phyloP scores from a whole-genome alignment of 352 stramenopile genomes.

The Aphanomyces invadans region DNA sequence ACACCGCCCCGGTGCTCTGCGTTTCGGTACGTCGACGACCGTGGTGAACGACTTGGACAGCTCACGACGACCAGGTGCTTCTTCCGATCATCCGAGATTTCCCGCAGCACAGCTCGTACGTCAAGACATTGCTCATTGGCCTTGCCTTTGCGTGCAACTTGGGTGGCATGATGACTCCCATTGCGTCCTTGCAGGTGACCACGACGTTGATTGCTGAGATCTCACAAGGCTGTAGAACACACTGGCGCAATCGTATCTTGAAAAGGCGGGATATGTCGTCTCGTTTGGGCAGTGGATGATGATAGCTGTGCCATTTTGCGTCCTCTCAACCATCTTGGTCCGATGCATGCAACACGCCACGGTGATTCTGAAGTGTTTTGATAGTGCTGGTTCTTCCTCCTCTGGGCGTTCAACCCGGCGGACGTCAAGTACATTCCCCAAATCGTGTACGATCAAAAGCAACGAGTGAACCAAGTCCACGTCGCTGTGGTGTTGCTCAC shows the following conservation, averaged over 20 bases:
- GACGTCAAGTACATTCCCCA: constrained; percentile 88
- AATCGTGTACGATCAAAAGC: constrained; percentile 88
- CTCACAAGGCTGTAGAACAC: too few species aligned
- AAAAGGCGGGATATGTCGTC: constrained; percentile 80
- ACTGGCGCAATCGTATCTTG: constrained; percentile 73
- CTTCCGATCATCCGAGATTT: constrained; percentile 86
- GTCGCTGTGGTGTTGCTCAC: constrained; percentile 85
- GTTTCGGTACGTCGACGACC: constrained; percentile 80
- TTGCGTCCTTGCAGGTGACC: constrained; percentile 80
- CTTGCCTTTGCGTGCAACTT: constrained; percentile 91
- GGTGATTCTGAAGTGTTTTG: background rate
- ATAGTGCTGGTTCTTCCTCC: constrained; percentile 83
- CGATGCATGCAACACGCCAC: constrained; percentile 18
- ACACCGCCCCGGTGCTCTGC: constrained; percentile 88
- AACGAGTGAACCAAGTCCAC: constrained; percentile 83
- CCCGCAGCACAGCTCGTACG: constrained; percentile 71
- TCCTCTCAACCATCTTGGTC: constrained; percentile 74
- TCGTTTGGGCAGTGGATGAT: constrained; percentile 89
- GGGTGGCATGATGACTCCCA: constrained; percentile 91
- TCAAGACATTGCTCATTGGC: constrained; percentile 87
- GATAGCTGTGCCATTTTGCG: constrained; percentile 84
- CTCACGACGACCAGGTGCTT: constrained; percentile 51
- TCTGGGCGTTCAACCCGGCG: constrained; percentile 78
- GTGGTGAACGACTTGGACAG: too few species aligned
- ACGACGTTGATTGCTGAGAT: too few species aligned